Percentiles rank a stretch among this genome's conserved stretches.
Conservation (phyloP, 495 filamentous ascomycete species). For the Xylaria grammica region DNA sequence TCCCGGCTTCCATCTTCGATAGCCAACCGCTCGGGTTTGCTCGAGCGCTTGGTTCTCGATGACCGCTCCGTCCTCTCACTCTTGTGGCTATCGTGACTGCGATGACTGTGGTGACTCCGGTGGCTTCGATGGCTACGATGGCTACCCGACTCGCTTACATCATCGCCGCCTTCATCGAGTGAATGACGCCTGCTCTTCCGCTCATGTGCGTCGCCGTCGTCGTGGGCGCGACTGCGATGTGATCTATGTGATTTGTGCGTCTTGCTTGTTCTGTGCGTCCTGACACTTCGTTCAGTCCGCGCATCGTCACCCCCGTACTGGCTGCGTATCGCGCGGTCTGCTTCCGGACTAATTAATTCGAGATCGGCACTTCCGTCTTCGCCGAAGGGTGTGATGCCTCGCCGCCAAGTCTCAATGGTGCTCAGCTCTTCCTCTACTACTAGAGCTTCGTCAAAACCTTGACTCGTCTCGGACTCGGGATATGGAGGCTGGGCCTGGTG, state of each 20-base stretch:
- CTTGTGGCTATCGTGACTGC: constrained; percentile 41
- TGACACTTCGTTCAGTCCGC: constrained; percentile 29
- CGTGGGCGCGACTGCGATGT: constrained; percentile 27
- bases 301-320: constrained; percentile 42
- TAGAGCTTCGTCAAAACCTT: constrained; percentile 53
- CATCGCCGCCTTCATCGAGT: constrained; percentile 26
- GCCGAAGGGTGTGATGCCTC: constrained; percentile 65
- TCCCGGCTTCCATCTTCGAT: constrained; percentile 41
- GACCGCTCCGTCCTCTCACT: constrained; percentile 34
- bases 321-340: constrained; percentile 60
- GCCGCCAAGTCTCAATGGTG: constrained; percentile 79
- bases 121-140: constrained; percentile 35
- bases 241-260: constrained; percentile 37
- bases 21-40: constrained; percentile 34
- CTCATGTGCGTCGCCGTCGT: constrained; percentile 33
- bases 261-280: constrained; percentile 28
- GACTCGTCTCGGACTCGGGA: constrained; percentile 34
- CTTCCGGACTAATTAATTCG: constrained; percentile 83
- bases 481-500: constrained; percentile 20
- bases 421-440: constrained; percentile 60
- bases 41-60: constrained; percentile 35
- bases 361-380: constrained; percentile 81
- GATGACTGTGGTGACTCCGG: constrained; percentile 29
- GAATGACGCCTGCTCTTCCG: constrained; percentile 33
- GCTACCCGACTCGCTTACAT: constrained; percentile 32